Evolutionary conservation across 345 rosid species (phyloP).

Genomic region (Erucastrum elatum): DNA sequence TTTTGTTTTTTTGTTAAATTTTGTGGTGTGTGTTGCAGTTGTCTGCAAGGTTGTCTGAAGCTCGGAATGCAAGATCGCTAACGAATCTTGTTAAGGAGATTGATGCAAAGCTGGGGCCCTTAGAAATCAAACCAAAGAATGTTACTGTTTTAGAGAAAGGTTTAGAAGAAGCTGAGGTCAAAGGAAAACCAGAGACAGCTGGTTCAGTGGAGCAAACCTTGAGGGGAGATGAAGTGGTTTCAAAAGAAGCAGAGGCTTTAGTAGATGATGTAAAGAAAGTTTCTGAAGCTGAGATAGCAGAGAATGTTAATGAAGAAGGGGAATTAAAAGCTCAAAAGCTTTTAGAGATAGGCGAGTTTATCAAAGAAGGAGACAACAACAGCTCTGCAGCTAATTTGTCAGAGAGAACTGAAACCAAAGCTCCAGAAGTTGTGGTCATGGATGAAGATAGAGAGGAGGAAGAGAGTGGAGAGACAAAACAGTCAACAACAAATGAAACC

Average conservation of each 20-base stretch:
- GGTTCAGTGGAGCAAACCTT: constrained; percentile 16
- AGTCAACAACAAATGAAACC: constrained; percentile 11
- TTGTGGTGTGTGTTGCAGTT: constrained; percentile 44
- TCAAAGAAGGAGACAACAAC: constrained; percentile 36
- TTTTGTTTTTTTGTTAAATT: neutral
- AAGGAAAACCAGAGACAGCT: constrained; percentile 22
- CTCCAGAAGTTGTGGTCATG: constrained; percentile 43
- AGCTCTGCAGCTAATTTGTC: constrained; percentile 23
- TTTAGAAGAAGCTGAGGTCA: constrained; percentile 30
- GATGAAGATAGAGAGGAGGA: constrained; percentile 35
- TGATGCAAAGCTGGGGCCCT: constrained; percentile 70
- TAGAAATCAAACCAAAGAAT: constrained; percentile 40
- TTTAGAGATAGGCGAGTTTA: constrained; percentile 32
- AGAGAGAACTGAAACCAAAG: constrained; percentile 40
- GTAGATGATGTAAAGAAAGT: constrained; percentile 23
- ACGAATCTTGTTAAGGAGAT: constrained; percentile 55
- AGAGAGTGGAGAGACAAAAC: constrained; percentile 17
- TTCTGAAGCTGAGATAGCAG: constrained; percentile 39
- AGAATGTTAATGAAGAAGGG: constrained; percentile 34
- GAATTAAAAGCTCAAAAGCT: constrained; percentile 36
- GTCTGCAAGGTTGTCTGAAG: constrained; percentile 45
- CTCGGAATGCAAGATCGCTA: constrained; percentile 58
- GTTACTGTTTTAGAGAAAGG: constrained; percentile 8
- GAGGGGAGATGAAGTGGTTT: constrained; percentile 15
- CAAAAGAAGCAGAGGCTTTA: constrained; percentile 19